Base-by-base conservation (phyloP, 345 rosid genomes). In the Populus simonii region DNA sequence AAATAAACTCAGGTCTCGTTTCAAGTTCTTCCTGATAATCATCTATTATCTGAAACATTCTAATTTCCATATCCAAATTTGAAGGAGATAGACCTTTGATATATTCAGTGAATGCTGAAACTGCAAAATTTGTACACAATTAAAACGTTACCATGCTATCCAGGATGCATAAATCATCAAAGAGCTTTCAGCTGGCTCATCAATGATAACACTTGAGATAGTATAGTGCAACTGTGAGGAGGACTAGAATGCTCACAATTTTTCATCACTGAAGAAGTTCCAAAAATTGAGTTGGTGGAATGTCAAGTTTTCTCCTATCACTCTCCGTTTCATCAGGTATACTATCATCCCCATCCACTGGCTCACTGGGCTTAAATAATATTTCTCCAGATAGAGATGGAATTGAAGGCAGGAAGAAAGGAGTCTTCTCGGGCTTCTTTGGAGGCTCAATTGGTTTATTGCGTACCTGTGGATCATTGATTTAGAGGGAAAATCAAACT, bases 371-470 rank as follows among this genome's bases (percentile, higher is more conserved):
- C 79, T 87, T 89, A 76, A 96, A 96, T 53, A 88, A 69, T 78
- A 96, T 88, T 82, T 93, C 94, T 76, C 99, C 98, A 68, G 97
- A 93, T 55, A 93, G 91, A 23, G 93, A 96, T 66, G 95, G 94
- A 79, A 89, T 68, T 16, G 94, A 88, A 68, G 99, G 98, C 88
- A 96, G 80, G 88, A 92, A 96, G 85, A 96, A 96, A 65, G 97
- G 97, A 84, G 95, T 94, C 82, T 85, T 92, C 74, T 88, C 95
- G 55, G 97, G 97, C 83, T 92, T 91, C 78, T 91, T 93, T 4
- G 95, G 99, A 72, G 98, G 94, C 87, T 96, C 96, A 20, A 90
- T 84, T 74, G 99, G 99, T 86, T 94, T 93, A 82, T 94, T 94
- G 76, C 98, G 90, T 20, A 79, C 86, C 98, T 94, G 82, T 66